A percentile compares a stretch with the other conserved stretches of the same genome.
These are phyloP conservation scores for Apostasia ramifera DNA, from an alignment of 106 monocot genomes.

Conservation along the genomic window DNA sequence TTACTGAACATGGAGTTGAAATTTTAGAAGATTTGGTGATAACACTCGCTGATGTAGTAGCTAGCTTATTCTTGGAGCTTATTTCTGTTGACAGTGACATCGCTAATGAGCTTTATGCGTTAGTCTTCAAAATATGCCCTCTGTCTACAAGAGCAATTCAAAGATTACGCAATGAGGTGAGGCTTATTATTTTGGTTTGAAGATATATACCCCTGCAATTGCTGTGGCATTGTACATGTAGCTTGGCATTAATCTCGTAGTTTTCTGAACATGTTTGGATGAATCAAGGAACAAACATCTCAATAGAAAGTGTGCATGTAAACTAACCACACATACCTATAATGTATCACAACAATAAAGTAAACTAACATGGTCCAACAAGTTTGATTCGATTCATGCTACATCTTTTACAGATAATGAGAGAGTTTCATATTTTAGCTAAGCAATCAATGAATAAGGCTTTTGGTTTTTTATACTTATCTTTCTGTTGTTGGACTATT, in stretches of 20 bases:
- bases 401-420: too few relatives aligned
- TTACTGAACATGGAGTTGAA: conserved; percentile 38
- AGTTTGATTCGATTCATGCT: too few relatives aligned
- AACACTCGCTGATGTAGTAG: conserved; percentile 66
- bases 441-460: too few relatives aligned
- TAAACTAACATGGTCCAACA: too few relatives aligned
- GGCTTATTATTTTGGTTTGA: background rate
- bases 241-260: background rate
- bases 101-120: conserved; percentile 39
- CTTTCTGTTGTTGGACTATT: too few relatives aligned
- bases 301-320: too few relatives aligned
- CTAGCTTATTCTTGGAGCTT: conserved; percentile 70
- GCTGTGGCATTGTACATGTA: background rate
- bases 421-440: too few relatives aligned
- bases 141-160: conserved; percentile 84
- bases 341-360: too few relatives aligned
- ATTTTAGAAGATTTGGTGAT: conserved; percentile 86
- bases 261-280: too few relatives aligned
- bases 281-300: too few relatives aligned
- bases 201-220: background rate
- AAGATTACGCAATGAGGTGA: conserved; percentile 86
- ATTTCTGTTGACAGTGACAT: conserved; percentile 78
- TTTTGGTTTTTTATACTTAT: too few relatives aligned
- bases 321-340: too few relatives aligned
- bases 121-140: conserved; percentile 50